phyloP scores from a whole-genome alignment of 2,329 filamentous ascomycete species.

The Talaromyces sp. region DNA sequence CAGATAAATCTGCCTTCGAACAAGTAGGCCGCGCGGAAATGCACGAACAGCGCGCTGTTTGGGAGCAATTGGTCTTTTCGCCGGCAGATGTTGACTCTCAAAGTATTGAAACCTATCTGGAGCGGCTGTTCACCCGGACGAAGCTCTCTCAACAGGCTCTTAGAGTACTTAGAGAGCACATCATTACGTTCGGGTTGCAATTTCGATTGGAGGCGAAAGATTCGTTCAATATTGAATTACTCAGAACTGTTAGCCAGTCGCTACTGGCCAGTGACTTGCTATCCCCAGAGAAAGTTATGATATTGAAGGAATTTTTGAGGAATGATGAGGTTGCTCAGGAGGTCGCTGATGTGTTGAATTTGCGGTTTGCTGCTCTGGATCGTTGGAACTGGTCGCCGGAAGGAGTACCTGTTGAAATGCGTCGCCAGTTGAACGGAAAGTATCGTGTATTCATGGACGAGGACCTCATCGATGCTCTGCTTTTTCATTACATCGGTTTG shows the following conservation, averaged over 20 bases:
- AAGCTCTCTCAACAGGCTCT: slow-evolving; percentile 40
- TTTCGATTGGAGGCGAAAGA: slow-evolving; percentile 28
- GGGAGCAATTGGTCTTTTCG: slow-evolving; percentile 55
- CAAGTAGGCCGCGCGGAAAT: slow-evolving; percentile 50
- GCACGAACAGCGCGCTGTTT: slow-evolving; percentile 49
- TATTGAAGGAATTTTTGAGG: slow-evolving; percentile 48
- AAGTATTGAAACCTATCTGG: slow-evolving; percentile 48
- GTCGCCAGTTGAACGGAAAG: slow-evolving; percentile 52
- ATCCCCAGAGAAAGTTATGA: slow-evolving; percentile 47
- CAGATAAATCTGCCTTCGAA: slow-evolving; percentile 35
- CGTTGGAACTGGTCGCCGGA: slow-evolving; percentile 49
- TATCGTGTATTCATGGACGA: slow-evolving; percentile 58
- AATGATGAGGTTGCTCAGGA: slow-evolving; percentile 49
- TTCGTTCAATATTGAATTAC: slow-evolving; percentile 36
- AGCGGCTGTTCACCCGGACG: slow-evolving; percentile 46
- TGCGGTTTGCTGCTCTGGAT: slow-evolving; percentile 48
- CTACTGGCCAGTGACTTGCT: slow-evolving; percentile 49
- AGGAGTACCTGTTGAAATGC: slow-evolving; percentile 46
- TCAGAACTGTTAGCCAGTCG: slow-evolving; percentile 46
- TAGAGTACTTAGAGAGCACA: slow-evolving; percentile 34
- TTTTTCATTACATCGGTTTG: slow-evolving; percentile 52
- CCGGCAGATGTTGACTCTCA: slow-evolving; percentile 42
- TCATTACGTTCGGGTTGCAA: slow-evolving; percentile 36
- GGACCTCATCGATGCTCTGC: slow-evolving; percentile 52
- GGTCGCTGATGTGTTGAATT: slow-evolving; percentile 54